A percentile compares a stretch with the other conserved stretches of the same genome.
These are phyloP conservation scores for Carex kokanica DNA, from an alignment of 176 grass and related monocot genomes.

Conservation along the genomic window DNA sequence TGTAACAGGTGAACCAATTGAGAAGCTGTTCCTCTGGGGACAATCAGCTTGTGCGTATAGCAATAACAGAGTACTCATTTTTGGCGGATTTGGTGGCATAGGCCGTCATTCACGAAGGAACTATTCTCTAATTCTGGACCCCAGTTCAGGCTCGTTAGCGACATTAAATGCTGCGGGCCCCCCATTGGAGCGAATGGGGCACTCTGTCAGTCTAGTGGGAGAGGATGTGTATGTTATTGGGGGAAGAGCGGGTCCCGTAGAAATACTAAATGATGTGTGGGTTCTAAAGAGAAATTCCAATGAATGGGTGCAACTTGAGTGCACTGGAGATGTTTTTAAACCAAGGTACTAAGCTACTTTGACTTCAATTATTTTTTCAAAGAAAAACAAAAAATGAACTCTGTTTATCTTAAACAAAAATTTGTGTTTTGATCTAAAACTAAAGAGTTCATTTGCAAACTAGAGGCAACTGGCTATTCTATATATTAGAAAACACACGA, in stretches of 20 bases:
- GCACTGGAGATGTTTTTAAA: conserved; percentile 50
- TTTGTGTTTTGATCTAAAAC: background rate
- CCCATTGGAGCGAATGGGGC: conserved; percentile 80
- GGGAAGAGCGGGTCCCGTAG: conserved; percentile 72
- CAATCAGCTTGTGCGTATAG: conserved; percentile 60
- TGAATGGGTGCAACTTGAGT: conserved; percentile 54
- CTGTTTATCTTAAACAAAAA: background rate
- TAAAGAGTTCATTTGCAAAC: background rate
- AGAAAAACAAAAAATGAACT: background rate
- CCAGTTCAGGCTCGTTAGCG: conserved; percentile 45
- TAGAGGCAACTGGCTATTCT: background rate
- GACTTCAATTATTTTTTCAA: background rate
- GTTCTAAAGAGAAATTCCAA: conserved; percentile 44
- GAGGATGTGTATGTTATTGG: conserved; percentile 70
- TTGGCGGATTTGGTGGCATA: conserved; percentile 93
- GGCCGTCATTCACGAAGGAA: conserved; percentile 79
- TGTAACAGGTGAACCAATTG: conserved; percentile 60
- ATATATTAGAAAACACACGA: background rate
- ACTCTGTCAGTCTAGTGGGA: conserved; percentile 53
- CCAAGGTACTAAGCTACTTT: conserved; percentile 46
- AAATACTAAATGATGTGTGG: conserved; percentile 92
- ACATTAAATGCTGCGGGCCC: conserved; percentile 42
- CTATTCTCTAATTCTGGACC: conserved; percentile 58
- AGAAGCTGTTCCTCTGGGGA: conserved; percentile 93
- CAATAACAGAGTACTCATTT: conserved; percentile 44